Conservation (phyloP, 2,329 filamentous ascomycete genomes). For the Epichloe amarillans region DNA sequence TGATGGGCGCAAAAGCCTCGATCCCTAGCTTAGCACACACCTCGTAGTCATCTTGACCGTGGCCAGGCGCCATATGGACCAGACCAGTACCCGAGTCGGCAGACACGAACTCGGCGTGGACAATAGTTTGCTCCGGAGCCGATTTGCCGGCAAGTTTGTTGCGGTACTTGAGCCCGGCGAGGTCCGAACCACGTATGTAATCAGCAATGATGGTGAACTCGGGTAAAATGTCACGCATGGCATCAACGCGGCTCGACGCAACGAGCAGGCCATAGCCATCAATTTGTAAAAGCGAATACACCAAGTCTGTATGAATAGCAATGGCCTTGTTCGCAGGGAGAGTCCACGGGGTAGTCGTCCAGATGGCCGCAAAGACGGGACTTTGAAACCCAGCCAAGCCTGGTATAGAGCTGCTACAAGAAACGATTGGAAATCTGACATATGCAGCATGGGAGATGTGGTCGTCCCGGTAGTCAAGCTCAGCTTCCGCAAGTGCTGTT, state of each 20-base stretch:
- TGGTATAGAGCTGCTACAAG: constrained; percentile 18
- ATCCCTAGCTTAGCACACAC: constrained; percentile 60
- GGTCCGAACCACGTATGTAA: constrained; percentile 48
- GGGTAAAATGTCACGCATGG: constrained; percentile 36
- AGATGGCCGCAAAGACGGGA: constrained; percentile 69
- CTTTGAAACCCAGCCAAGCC: constrained; percentile 27
- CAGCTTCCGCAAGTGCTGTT: constrained; percentile 71
- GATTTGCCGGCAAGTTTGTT: constrained; percentile 53
- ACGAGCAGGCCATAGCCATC: constrained; percentile 52
- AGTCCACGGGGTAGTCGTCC: constrained; percentile 98
- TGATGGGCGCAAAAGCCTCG: constrained; percentile 66
- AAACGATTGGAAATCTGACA: constrained; percentile 60
- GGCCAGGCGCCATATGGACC: constrained; percentile 89
- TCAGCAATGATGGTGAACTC: constrained; percentile 39
- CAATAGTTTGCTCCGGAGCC: constrained; percentile 50
- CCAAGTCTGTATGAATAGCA: constrained; percentile 60
- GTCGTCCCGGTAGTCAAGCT: constrained; percentile 70
- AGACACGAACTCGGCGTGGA: constrained; percentile 81
- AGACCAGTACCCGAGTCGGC: constrained; percentile 82
- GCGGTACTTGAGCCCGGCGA: constrained; percentile 53
- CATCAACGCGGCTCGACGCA: constrained; percentile 56
- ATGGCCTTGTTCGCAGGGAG: constrained; percentile 86
- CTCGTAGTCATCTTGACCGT: constrained; percentile 94
- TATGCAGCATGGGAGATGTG: constrained; percentile 64
- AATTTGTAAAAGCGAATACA: constrained; percentile 55